phyloP scores from a whole-genome alignment of 148 eudicot genomes.

The Camellia lanceoleosa region DNA sequence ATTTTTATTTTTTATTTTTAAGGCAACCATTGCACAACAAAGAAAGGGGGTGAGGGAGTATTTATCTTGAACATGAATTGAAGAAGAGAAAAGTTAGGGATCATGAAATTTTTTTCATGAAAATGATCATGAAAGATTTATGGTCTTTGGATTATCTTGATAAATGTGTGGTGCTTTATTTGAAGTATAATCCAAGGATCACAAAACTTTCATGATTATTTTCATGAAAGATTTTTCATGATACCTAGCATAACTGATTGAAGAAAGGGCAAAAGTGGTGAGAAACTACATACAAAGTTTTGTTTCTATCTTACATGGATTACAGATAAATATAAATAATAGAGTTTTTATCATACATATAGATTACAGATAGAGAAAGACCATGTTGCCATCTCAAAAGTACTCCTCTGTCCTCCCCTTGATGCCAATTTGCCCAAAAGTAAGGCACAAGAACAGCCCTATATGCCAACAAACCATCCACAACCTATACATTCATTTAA shows the following conservation, averaged over 20 bases:
- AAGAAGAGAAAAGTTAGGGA: too few relatives aligned
- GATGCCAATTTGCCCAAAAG: slow-evolving; percentile 98
- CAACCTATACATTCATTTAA: slow-evolving; percentile 46
- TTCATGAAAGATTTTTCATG: too few relatives aligned
- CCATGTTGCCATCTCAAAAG: slow-evolving; percentile 40
- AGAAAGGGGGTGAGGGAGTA: neutral
- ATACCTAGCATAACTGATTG: too few relatives aligned
- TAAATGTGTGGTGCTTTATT: too few relatives aligned
- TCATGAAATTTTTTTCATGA: too few relatives aligned
- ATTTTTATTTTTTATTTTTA: too few relatives aligned
- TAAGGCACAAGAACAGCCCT: slow-evolving; percentile 73
- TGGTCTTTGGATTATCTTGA: too few relatives aligned
- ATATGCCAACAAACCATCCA: slow-evolving; percentile 89
- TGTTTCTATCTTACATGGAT: neutral
- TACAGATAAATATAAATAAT: neutral
- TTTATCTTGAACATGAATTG: neutral
- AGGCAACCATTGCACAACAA: neutral
- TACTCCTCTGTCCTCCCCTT: slow-evolving; percentile 94
- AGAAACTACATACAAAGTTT: neutral
- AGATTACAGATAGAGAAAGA: neutral
- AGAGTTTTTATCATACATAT: too few relatives aligned
- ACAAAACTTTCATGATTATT: too few relatives aligned
- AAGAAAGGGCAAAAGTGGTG: too few relatives aligned
- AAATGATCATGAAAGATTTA: too few relatives aligned
- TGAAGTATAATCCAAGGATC: too few relatives aligned